Conservation (phyloP, 805 yeast species). For the Suhomyces pyralidae region DNA sequence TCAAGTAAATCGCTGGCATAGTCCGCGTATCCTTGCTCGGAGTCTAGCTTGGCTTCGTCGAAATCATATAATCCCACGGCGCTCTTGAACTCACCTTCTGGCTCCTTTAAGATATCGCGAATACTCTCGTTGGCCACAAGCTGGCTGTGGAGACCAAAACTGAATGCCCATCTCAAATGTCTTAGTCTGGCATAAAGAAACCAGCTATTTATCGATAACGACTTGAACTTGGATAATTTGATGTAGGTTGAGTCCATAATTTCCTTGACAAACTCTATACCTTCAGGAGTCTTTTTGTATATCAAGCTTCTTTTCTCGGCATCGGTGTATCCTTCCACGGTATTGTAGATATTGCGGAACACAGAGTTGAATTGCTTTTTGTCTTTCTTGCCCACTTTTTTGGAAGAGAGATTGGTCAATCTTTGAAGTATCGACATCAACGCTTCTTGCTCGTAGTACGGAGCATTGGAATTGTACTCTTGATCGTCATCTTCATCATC, state of each 20-base stretch:
- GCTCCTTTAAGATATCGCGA: slow-evolving; percentile 35
- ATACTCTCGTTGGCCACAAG: slow-evolving; percentile 36
- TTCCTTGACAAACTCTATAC: slow-evolving; percentile 28
- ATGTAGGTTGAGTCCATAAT: slow-evolving; percentile 37
- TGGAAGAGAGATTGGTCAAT: slow-evolving; percentile 51
- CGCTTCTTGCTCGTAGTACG: slow-evolving; percentile 53
- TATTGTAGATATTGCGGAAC: slow-evolving; percentile 54
- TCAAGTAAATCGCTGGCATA: slow-evolving; percentile 6
- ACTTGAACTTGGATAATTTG: slow-evolving; percentile 43
- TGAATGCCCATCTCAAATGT: slow-evolving; percentile 49
- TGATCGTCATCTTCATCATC: slow-evolving; percentile 40
- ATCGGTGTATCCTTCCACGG: slow-evolving; percentile 42
- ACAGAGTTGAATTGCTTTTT: slow-evolving; percentile 58
- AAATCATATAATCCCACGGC: slow-evolving; percentile 2
- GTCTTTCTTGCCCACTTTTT: slow-evolving; percentile 59
- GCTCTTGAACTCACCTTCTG: slow-evolving; percentile 12
- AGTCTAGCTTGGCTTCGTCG: slow-evolving; percentile 6
- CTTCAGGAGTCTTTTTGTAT: slow-evolving; percentile 34
- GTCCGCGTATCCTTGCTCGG: slow-evolving; percentile 7
- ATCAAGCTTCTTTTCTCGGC: slow-evolving; percentile 32
- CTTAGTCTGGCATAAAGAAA: slow-evolving; percentile 46
- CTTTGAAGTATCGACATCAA: slow-evolving; percentile 38
- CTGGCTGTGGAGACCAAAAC: slow-evolving; percentile 51
- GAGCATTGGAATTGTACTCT: slow-evolving; percentile 45
- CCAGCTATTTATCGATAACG: slow-evolving; percentile 50